A percentile compares a stretch with the other conserved stretches of the same genome.
phyloP scores from a whole-genome alignment of 352 stramenopile genomes.

The Aphanomyces euteiches region DNA sequence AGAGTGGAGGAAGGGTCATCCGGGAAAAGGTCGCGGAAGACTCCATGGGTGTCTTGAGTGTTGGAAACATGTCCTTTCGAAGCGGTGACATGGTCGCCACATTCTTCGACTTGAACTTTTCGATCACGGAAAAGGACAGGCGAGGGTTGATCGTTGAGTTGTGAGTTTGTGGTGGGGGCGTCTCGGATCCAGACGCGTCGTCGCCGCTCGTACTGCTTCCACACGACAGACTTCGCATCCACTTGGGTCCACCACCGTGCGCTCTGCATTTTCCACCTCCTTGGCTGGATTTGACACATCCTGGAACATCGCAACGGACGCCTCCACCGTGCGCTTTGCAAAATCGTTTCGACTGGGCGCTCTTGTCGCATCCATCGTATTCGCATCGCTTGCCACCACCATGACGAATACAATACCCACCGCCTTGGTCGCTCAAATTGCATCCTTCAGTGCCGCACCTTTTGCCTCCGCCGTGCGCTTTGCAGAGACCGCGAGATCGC shows the following conservation, averaged over 20 bases:
- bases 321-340: constrained; percentile 84
- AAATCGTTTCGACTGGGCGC: constrained; percentile 67
- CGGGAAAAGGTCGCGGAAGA: neutral
- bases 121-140: constrained; percentile 18
- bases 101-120: constrained; percentile 26
- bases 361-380: constrained; percentile 75
- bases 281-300: constrained; percentile 80
- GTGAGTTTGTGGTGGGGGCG: neutral
- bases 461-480: constrained; percentile 75
- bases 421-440: constrained; percentile 78
- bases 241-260: constrained; percentile 36
- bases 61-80: constrained; percentile 14
- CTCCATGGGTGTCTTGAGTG: constrained; percentile 22
- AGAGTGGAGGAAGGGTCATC: constrained; percentile 11
- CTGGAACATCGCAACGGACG: constrained; percentile 58
- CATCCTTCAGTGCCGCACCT: constrained; percentile 69
- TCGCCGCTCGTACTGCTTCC: neutral
- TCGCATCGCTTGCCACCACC: constrained; percentile 71
- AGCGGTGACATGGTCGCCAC: constrained; percentile 15
- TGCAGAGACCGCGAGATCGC: constrained; percentile 74
- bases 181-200: neutral
- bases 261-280: constrained; percentile 74
- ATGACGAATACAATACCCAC: constrained; percentile 76
- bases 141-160: neutral
- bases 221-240: constrained; percentile 14